Conservation (phyloP, 2,329 filamentous ascomycete species). For the Dactylellina sp. region DNA sequence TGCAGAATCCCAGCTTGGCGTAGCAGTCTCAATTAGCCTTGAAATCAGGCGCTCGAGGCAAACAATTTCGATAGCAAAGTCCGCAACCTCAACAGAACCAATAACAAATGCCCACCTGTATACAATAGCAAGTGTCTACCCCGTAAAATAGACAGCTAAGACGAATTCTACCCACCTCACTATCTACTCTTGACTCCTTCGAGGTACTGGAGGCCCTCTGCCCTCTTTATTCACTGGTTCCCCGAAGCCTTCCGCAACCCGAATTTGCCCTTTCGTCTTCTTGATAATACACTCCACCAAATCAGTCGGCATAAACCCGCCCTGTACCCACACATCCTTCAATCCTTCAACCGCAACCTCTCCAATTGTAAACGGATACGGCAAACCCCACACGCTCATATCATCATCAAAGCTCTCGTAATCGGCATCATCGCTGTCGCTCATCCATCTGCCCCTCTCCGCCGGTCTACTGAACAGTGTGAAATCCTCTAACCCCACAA, state of each 20-base stretch:
- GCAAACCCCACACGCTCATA: not conserved
- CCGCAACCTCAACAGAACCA: too few species aligned
- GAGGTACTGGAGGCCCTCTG: too few species aligned
- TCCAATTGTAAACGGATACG: conserved; percentile 24
- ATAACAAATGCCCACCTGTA: too few species aligned
- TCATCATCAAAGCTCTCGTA: not conserved
- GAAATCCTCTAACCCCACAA: conserved; percentile 21
- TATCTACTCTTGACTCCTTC: too few species aligned
- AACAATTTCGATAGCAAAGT: too few species aligned
- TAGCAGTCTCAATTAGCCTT: too few species aligned
- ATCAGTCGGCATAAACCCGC: conserved; percentile 28
- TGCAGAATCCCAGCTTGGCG: too few species aligned
- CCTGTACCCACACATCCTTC: conserved; percentile 32
- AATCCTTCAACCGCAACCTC: conserved; percentile 38
- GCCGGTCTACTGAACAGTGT: not conserved
- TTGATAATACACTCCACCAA: conserved; percentile 35
- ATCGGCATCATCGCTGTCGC: conserved; percentile 13
- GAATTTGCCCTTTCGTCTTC: conserved; percentile 8
- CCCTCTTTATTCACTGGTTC: not conserved
- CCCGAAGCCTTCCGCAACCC: conserved; percentile 10
- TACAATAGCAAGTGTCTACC: too few species aligned
- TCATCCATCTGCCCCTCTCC: conserved; percentile 5
- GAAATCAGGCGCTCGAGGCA: too few species aligned
- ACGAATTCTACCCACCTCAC: too few species aligned
- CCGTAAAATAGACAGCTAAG: too few species aligned